Evolutionary conservation across 352 stramenopile species (phyloP).

Genomic region (Phytophthora chlamydospora): DNA sequence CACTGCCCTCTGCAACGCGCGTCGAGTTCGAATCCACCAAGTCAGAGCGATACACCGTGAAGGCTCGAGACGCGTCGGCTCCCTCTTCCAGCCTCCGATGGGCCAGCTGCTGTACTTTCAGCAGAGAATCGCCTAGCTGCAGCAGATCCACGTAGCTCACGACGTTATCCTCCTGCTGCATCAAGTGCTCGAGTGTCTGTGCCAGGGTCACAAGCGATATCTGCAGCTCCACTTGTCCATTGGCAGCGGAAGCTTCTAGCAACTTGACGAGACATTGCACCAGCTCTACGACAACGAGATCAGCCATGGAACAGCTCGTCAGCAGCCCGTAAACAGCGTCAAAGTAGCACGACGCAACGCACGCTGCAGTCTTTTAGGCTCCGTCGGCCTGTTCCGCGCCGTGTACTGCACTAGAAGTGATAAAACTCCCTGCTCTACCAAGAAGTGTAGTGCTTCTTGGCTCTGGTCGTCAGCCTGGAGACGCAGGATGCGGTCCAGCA

Average conservation of each 20-base stretch:
- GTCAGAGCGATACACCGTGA: conserved; percentile 21
- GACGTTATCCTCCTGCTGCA: conserved; percentile 37
- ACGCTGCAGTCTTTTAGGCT: conserved; percentile 42
- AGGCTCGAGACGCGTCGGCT: conserved; percentile 13
- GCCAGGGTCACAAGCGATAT: conserved; percentile 49
- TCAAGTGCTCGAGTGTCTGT: conserved; percentile 42
- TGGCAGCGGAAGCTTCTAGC: conserved; percentile 21
- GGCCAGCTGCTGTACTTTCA: conserved; percentile 37
- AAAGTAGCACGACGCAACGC: conserved; percentile 14
- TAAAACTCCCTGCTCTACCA: conserved; percentile 38
- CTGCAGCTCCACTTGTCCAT: conserved; percentile 24
- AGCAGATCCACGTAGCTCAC: conserved; percentile 56
- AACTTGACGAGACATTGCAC: conserved; percentile 36
- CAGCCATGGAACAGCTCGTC: background rate
- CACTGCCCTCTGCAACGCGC: conserved; percentile 21
- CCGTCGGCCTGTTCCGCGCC: conserved; percentile 36
- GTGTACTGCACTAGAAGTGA: conserved; percentile 46
- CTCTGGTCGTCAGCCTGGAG: conserved; percentile 20
- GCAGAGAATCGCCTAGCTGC: conserved; percentile 48
- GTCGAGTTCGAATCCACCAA: conserved; percentile 21
- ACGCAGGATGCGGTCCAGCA: conserved; percentile 29
- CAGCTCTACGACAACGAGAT: conserved; percentile 32
- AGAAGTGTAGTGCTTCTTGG: conserved; percentile 30
- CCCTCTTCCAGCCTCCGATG: conserved; percentile 21
- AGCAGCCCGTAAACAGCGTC: background rate